A percentile compares a stretch with the other conserved stretches of the same genome.
These are phyloP conservation scores for Venturia aucupariae DNA, from an alignment of 2,329 filamentous ascomycete species.

Conservation along the genomic window DNA sequence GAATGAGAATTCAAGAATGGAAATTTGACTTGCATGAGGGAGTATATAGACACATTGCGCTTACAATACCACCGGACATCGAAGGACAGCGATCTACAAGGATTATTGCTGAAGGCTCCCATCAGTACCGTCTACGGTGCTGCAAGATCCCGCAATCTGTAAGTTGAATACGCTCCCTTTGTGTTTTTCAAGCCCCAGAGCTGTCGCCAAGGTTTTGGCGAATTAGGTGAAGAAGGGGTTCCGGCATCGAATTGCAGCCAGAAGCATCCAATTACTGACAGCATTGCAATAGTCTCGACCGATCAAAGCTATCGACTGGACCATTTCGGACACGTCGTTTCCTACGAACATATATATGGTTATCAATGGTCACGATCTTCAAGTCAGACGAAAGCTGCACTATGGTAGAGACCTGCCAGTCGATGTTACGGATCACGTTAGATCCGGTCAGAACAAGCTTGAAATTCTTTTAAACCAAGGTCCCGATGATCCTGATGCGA, in stretches of 20 bases:
- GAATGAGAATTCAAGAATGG: not conserved
- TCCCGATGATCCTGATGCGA: constrained; percentile 18
- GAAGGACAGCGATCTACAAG: constrained; percentile 24
- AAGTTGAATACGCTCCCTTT: not conserved
- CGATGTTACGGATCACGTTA: constrained; percentile 58
- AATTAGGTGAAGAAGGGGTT: not conserved
- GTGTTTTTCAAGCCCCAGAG: not conserved
- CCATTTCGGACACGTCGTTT: constrained; percentile 57
- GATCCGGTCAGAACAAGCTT: constrained; percentile 52
- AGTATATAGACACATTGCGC: not conserved
- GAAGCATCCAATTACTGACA: not conserved
- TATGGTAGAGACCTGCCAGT: constrained; percentile 67
- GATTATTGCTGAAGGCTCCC: constrained; percentile 41
- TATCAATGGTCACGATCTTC: constrained; percentile 49
- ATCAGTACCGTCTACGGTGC: constrained; percentile 61
- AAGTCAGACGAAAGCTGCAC: constrained; percentile 59
- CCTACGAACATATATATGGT: constrained; percentile 57
- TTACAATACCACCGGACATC: constrained; percentile 17
- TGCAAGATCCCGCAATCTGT: constrained; percentile 26
- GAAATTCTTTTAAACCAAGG: constrained; percentile 40
- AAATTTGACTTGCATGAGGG: not conserved
- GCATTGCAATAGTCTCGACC: not conserved
- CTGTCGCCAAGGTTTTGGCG: not conserved
- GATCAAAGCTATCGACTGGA: constrained; percentile 44
- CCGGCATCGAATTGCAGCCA: not conserved